These are phyloP conservation scores for Hypoxylon lienhwacheense DNA, from an alignment of 495 filamentous ascomycete genomes.

Conservation along the genomic window DNA sequence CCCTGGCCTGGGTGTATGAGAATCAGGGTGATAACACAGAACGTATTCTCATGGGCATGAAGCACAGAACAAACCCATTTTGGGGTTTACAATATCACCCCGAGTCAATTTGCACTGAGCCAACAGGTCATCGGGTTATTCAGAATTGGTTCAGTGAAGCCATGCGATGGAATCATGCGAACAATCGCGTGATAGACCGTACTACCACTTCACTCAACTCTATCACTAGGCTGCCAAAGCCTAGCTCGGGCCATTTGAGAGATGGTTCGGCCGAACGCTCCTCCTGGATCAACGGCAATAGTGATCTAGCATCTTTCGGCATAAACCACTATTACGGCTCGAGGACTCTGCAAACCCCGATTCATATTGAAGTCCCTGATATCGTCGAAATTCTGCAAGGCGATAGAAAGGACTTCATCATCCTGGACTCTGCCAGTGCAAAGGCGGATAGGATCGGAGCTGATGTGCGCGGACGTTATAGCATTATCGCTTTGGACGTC, in stretches of 20 bases:
- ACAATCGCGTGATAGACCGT: slow-evolving; percentile 15
- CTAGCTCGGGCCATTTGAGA: slow-evolving; percentile 1
- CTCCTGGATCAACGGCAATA: slow-evolving; percentile 7
- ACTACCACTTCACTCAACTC: slow-evolving; percentile 2
- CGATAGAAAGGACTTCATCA: slow-evolving; percentile 47
- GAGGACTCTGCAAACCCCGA: slow-evolving; percentile 39
- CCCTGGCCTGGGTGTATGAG: slow-evolving; percentile 69
- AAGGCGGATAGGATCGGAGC: slow-evolving; percentile 39
- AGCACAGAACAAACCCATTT: slow-evolving; percentile 72
- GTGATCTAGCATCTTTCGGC: slow-evolving; percentile 31
- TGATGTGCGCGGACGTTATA: slow-evolving; percentile 62
- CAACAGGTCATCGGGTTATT: slow-evolving; percentile 66
- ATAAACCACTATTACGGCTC: slow-evolving; percentile 32
- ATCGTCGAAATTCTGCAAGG: slow-evolving; percentile 52
- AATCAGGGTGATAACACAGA: slow-evolving; percentile 46
- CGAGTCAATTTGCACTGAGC: slow-evolving; percentile 84
- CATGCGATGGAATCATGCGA: slow-evolving; percentile 52
- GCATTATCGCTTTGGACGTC: slow-evolving; percentile 66
- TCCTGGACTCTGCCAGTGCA: slow-evolving; percentile 60
- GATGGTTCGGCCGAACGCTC: slow-evolving; percentile 1
- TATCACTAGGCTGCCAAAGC: slow-evolving; percentile 29
- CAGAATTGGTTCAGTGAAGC: slow-evolving; percentile 74
- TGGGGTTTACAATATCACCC: slow-evolving; percentile 95
- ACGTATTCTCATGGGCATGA: slow-evolving; percentile 75
- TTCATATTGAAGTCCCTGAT: slow-evolving; percentile 46